phyloP scores from a whole-genome alignment of 2,329 filamentous ascomycete species.

The Drechslerella coelobrocha region DNA sequence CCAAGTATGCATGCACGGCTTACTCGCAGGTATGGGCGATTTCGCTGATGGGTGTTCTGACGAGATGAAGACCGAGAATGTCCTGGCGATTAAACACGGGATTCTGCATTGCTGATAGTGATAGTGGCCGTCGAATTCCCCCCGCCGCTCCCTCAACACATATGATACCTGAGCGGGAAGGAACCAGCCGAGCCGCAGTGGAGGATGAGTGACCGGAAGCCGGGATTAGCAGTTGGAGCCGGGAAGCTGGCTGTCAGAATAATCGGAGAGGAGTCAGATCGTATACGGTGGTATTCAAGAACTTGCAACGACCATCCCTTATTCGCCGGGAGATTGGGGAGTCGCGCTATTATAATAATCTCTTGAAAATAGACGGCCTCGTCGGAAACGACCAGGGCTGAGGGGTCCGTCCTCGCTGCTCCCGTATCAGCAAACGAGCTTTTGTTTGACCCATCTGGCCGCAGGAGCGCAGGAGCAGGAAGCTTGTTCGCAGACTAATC shows the following conservation, averaged over 20 bases:
- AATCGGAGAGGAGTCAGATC: background rate
- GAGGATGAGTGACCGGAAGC: conserved; percentile 5
- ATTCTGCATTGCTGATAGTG: conserved; percentile 35
- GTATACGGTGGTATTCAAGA: conserved; percentile 8
- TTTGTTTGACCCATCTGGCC: no score
- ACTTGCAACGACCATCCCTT: conserved; percentile 9
- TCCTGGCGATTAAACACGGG: conserved; percentile 47
- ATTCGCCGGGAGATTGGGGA: conserved; percentile 41
- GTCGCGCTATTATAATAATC: conserved; percentile 48
- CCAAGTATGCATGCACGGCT: conserved; percentile 16
- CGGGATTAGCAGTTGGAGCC: background rate
- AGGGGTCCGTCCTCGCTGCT: conserved; percentile 10
- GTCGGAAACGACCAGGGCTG: conserved; percentile 33
- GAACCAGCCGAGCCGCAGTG: background rate
- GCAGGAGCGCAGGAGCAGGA: background rate
- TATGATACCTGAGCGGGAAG: conserved; percentile 16
- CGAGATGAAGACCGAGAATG: conserved; percentile 38
- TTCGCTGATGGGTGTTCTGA: conserved; percentile 45
- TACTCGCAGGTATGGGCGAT: conserved; percentile 49
- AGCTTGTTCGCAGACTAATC: conserved; percentile 23
- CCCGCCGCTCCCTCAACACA: conserved; percentile 48
- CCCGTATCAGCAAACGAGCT: background rate
- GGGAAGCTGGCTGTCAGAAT: background rate
- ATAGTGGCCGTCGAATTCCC: conserved; percentile 20
- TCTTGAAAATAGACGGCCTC: conserved; percentile 41